A percentile compares a stretch with the other conserved stretches of the same genome.
phyloP scores from a whole-genome alignment of 495 filamentous ascomycete species.

The Aspergillus sparsus region DNA sequence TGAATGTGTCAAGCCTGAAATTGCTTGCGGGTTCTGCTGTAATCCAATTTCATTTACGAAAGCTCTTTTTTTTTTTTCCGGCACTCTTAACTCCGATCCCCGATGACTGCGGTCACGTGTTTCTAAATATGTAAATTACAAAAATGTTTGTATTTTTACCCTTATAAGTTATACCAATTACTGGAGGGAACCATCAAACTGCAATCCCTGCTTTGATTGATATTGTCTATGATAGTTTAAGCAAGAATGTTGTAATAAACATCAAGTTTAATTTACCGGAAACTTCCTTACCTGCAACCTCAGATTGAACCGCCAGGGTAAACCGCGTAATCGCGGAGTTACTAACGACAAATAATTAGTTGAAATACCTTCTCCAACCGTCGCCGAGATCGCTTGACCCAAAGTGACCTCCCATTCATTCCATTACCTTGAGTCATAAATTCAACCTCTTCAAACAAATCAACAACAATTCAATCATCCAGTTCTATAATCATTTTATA shows the following conservation, averaged over 20 bases:
- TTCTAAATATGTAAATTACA: neutral
- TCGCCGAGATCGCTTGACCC: constrained; percentile 40
- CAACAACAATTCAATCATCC: neutral
- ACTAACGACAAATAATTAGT: constrained; percentile 12
- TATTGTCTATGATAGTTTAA: no score
- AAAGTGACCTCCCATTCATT: constrained; percentile 6
- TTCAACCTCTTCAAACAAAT: neutral
- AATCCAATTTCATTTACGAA: neutral
- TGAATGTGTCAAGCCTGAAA: neutral
- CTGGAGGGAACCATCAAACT: no score
- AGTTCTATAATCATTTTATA: constrained; percentile 11
- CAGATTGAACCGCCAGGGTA: no score
- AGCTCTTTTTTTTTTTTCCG: constrained; percentile 10
- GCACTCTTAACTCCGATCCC: constrained; percentile 18
- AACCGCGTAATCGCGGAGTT: neutral
- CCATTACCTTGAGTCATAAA: constrained; percentile 10
- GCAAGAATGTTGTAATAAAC: no score
- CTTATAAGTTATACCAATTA: no score
- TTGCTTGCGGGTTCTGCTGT: neutral
- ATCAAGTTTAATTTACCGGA: no score
- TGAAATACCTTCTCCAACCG: constrained; percentile 23
- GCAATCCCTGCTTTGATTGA: no score
- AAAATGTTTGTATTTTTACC: no score
- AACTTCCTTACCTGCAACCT: no score
- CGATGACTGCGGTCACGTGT: constrained; percentile 11